Base-by-base conservation (phyloP, 2,329 filamentous ascomycete genomes). In the Penicillium sp. region DNA sequence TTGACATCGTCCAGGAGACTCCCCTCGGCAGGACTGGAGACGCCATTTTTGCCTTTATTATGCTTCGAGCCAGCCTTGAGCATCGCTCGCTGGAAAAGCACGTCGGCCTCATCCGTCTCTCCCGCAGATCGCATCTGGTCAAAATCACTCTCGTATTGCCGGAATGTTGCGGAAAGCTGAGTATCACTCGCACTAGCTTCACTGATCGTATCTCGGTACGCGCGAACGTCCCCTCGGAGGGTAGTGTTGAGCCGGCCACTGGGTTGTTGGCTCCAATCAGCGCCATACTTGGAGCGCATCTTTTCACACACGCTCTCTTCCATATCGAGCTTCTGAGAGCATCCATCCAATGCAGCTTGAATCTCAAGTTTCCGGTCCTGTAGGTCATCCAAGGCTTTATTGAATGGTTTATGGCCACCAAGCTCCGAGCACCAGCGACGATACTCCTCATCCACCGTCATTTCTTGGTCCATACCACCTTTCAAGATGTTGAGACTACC, bases 261-360 rank as follows among this genome's bases (percentile, higher is more conserved):
- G 9, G 94, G 94, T 66, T 99, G 94, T 66, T 99, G 94, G 15
- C 91, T 96, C 94, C 94, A 99, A 48, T 97, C 93, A 23, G 81
- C 83, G 49, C 93, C 92, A 69, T 97, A 97, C 70, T 99, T 99
- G 10, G 91, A 95, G 40, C 94, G 85, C 94, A 99, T 99, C 79
- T 97, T 99, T 72, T 99, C 94, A 70, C 94, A 99, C 0, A 97
- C 90, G 49, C 90, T 95, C 75, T 97, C 95, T 71, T 99, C 94
- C 85, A 94, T 91, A 61, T 99, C 94, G 34, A 99, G 76, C 65
- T 95, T 89, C 69, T 96, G 96, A 49, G 87, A 86, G 63, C 90
- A 90, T 51, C 84, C 84, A 50, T 97, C 91, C 49, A 99, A 73
- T 2, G 85, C 83, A 2, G 80, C 79, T 21, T 90, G 71, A 10